Evolutionary conservation across 371 early-diverging fungal species (phyloP).

Genomic region (Mortierella sp.): DNA sequence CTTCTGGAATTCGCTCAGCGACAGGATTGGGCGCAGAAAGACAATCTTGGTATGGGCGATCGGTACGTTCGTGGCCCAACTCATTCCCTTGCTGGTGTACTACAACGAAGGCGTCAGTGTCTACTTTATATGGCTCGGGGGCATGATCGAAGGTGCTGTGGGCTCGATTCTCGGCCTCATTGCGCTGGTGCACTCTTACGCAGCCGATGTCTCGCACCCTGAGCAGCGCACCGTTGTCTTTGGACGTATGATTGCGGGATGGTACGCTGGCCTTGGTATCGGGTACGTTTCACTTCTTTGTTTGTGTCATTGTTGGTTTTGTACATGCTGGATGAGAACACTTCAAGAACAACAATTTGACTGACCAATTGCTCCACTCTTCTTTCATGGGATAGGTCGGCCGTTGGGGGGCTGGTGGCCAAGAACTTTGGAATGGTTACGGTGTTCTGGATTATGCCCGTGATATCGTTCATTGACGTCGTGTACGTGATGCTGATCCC

Average conservation of each 20-base stretch:
- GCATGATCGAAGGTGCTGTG: constrained; percentile 26
- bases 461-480: not conserved
- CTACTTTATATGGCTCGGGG: constrained; percentile 23
- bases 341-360: not conserved
- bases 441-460: constrained; percentile 30
- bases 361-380: not conserved
- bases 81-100: constrained; percentile 18
- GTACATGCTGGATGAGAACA: not conserved
- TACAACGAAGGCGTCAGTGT: constrained; percentile 22
- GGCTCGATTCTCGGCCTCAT: constrained; percentile 20
- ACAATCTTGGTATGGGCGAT: constrained; percentile 17
- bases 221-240: constrained; percentile 42
- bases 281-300: constrained; percentile 17
- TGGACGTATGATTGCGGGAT: constrained; percentile 34
- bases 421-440: constrained; percentile 20
- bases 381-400: constrained; percentile 15
- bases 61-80: not conserved
- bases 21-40: constrained; percentile 33
- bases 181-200: constrained; percentile 34
- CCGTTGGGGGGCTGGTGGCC: constrained; percentile 15
- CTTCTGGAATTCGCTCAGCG: constrained; percentile 34
- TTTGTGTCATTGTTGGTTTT: not conserved
- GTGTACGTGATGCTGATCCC: constrained; percentile 31
- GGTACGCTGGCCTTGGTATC: constrained; percentile 35
- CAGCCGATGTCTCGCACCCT: constrained; percentile 28